Evolutionary conservation across 2,329 filamentous ascomycete species (phyloP).

Genomic region (Diaporthe velutina): DNA sequence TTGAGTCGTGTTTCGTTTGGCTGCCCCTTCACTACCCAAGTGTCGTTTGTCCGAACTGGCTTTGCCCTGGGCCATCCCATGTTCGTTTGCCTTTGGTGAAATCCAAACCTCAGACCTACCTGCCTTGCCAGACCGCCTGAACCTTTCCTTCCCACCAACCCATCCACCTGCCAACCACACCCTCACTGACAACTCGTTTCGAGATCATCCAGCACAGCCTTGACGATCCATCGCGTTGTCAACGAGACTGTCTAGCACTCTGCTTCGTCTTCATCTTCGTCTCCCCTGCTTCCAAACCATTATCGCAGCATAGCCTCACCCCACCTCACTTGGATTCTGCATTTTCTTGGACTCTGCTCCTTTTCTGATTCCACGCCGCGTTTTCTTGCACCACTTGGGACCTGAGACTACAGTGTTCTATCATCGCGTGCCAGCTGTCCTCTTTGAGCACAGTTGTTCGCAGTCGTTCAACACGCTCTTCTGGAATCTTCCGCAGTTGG

Average conservation of each 20-base stretch:
- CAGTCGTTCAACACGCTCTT: background rate
- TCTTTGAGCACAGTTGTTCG: conserved; percentile 25
- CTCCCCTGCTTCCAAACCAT: background rate
- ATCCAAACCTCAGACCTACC: background rate
- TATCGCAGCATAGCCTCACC: background rate
- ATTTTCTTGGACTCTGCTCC: background rate
- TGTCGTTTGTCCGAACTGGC: background rate
- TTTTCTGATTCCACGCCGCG: background rate
- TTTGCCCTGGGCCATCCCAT: background rate
- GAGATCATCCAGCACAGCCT: background rate
- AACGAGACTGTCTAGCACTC: background rate
- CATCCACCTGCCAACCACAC: background rate
- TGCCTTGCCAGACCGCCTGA: background rate
- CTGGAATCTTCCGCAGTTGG: background rate
- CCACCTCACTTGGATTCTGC: background rate
- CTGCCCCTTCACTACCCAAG: background rate
- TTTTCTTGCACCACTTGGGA: conserved; percentile 2
- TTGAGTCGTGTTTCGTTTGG: background rate
- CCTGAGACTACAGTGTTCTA: background rate
- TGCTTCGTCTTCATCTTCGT: background rate
- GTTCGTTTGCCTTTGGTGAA: background rate
- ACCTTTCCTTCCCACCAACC: background rate
- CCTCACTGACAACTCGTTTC: background rate
- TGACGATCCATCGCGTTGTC: background rate
- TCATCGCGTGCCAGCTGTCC: conserved; percentile 1